A percentile compares a stretch with the other conserved stretches of the same genome.
These are phyloP conservation scores for Cyberlindnera mycetangii DNA, from an alignment of 805 yeast species.

Conservation along the genomic window DNA sequence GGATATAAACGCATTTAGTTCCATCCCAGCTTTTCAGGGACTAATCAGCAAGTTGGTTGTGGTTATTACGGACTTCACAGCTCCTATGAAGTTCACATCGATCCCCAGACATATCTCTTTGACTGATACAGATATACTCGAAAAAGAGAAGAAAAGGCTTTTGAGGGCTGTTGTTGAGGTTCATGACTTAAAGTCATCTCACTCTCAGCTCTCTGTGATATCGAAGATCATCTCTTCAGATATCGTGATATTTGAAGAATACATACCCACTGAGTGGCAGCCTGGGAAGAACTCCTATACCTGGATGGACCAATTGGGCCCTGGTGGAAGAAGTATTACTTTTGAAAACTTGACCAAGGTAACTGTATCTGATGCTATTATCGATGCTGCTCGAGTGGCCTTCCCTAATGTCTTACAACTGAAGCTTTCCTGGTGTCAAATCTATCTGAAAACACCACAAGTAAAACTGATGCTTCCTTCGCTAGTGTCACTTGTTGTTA, in stretches of 20 bases:
- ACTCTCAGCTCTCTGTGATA: neutral
- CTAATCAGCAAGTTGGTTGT: neutral
- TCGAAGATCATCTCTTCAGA: slow-evolving; percentile 4
- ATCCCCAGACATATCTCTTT: neutral
- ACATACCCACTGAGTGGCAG: slow-evolving; percentile 8
- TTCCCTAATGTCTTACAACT: slow-evolving; percentile 13
- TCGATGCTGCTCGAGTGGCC: slow-evolving; percentile 10
- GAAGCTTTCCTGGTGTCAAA: slow-evolving; percentile 8
- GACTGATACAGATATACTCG: neutral
- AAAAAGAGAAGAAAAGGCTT: neutral
- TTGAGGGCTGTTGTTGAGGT: slow-evolving; percentile 14
- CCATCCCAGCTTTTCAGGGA: neutral
- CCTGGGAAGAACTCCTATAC: neutral
- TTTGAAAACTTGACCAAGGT: slow-evolving; percentile 13
- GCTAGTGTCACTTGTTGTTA: slow-evolving; percentile 3
- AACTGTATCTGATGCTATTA: slow-evolving; percentile 2
- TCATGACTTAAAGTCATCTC: slow-evolving; percentile 10
- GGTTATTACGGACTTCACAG: neutral
- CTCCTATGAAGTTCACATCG: neutral
- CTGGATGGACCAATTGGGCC: slow-evolving; percentile 10
- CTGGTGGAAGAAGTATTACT: slow-evolving; percentile 4
- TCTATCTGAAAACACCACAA: neutral
- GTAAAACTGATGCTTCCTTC: slow-evolving; percentile 9
- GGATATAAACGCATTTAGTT: slow-evolving; percentile 27
- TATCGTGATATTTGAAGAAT: slow-evolving; percentile 14